These are phyloP conservation scores for Aspergillus phoenicis DNA, from an alignment of 2,329 filamentous ascomycete species.

Conservation along the genomic window DNA sequence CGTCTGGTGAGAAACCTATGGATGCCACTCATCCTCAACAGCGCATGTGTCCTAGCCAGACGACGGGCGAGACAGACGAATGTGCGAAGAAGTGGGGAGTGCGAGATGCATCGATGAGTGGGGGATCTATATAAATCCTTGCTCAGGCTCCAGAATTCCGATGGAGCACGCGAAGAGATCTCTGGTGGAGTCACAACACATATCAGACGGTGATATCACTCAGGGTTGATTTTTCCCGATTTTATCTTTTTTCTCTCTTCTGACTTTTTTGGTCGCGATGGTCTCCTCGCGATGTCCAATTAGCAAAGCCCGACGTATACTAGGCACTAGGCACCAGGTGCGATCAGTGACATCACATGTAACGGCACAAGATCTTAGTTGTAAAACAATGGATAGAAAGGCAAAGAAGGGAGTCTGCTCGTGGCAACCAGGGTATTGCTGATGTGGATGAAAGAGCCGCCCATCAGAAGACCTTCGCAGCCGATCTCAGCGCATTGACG, in stretches of 20 bases:
- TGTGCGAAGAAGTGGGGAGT: conserved; percentile 9
- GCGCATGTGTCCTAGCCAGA: conserved; percentile 9
- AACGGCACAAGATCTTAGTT: conserved; percentile 3
- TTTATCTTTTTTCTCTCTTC: not conserved
- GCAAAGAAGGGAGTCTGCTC: conserved; percentile 2
- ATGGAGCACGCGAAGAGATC: conserved; percentile 20
- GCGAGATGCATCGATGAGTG: conserved; percentile 29
- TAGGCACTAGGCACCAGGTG: conserved; percentile 25
- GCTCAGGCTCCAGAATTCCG: conserved; percentile 34
- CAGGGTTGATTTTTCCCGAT: conserved; percentile 12
- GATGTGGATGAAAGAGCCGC: not conserved
- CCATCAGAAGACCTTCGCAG: conserved; percentile 16
- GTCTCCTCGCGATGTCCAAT: not conserved
- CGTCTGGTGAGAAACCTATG: conserved; percentile 46
- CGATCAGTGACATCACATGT: conserved; percentile 28
- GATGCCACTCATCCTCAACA: conserved; percentile 42
- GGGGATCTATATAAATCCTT: conserved; percentile 22
- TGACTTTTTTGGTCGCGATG: conserved; percentile 3
- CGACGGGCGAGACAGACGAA: conserved; percentile 7
- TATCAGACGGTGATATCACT: conserved; percentile 30
- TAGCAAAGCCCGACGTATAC: conserved; percentile 13
- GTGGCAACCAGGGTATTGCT: not conserved
- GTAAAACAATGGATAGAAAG: not conserved
- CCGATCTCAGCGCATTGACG: conserved; percentile 17
- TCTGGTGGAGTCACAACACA: conserved; percentile 13